phyloP scores from a whole-genome alignment of 345 rosid species.

The Pistacia integerrima region DNA sequence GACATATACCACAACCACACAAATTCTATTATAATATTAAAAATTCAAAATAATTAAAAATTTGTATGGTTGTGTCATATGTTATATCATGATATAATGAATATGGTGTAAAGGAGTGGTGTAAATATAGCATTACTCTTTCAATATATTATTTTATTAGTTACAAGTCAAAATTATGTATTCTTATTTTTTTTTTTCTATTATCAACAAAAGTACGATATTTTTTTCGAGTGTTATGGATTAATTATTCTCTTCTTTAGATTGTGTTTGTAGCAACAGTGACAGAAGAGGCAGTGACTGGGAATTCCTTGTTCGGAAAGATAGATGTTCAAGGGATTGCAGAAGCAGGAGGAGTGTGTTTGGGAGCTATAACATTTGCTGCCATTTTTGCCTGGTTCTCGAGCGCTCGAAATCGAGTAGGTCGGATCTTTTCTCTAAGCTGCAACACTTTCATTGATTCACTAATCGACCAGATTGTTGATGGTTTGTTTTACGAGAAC shows the following conservation, averaged over 20 bases:
- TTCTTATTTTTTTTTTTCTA: no score
- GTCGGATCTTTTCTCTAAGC: slow-evolving; percentile 61
- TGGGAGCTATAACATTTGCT: slow-evolving; percentile 68
- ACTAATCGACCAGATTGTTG: slow-evolving; percentile 79
- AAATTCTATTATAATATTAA: no score
- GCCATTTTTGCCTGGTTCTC: slow-evolving; percentile 82
- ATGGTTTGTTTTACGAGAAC: slow-evolving; percentile 83
- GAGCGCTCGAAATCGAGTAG: slow-evolving; percentile 72
- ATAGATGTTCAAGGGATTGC: slow-evolving; percentile 74
- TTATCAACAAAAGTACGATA: no score
- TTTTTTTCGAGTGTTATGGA: no score
- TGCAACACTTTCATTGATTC: slow-evolving; percentile 86
- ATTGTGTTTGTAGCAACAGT: slow-evolving; percentile 82
- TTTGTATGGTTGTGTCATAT: no score
- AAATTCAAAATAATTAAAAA: no score
- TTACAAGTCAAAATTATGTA: no score
- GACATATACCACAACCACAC: no score
- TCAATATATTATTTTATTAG: no score
- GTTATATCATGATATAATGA: no score
- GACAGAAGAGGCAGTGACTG: slow-evolving; percentile 67
- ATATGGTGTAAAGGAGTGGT: no score
- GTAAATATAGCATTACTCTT: no score
- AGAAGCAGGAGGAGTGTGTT: slow-evolving; percentile 65
- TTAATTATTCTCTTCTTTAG: slow-evolving; percentile 31
- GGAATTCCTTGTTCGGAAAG: slow-evolving; percentile 77